phyloP scores from a whole-genome alignment of 805 yeast genomes.

The Kazachstania africana region DNA sequence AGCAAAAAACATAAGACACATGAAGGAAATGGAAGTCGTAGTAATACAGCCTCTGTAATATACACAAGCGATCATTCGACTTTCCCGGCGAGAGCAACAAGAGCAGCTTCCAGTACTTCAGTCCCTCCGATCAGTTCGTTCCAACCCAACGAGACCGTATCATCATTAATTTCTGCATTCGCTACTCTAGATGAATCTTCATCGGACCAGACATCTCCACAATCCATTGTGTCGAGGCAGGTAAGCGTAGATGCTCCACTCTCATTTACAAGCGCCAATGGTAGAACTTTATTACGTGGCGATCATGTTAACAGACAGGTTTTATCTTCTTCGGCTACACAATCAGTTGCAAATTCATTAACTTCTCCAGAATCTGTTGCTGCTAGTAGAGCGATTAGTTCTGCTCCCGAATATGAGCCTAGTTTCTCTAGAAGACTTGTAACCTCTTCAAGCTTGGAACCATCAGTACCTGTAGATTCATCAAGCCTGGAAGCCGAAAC shows the following conservation, averaged over 20 bases:
- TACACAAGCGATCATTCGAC: not conserved
- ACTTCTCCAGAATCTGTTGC: not conserved
- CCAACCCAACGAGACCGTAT: constrained; percentile 7
- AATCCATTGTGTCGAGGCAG: not conserved
- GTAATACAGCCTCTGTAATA: not conserved
- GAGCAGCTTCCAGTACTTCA: not conserved
- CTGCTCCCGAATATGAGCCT: no score
- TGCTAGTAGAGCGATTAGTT: not conserved
- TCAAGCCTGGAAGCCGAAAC: constrained; percentile 24
- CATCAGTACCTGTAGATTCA: constrained; percentile 20
- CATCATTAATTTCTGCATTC: constrained; percentile 12
- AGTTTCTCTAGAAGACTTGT: no score
- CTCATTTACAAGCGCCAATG: not conserved
- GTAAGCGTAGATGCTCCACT: not conserved
- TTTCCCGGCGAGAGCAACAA: not conserved
- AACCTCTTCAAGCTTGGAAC: not conserved
- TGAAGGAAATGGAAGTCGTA: not conserved
- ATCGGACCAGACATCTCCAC: not conserved
- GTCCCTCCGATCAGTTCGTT: no score
- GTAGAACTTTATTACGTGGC: no score
- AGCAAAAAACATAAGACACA: constrained; percentile 5
- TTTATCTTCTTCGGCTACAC: not conserved
- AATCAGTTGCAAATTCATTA: no score
- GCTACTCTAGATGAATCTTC: constrained; percentile 1
- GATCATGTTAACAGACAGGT: not conserved